A percentile compares a stretch with the other conserved stretches of the same genome.
phyloP scores from a whole-genome alignment of 2,329 filamentous ascomycete species.

The Paraphoma sp. region DNA sequence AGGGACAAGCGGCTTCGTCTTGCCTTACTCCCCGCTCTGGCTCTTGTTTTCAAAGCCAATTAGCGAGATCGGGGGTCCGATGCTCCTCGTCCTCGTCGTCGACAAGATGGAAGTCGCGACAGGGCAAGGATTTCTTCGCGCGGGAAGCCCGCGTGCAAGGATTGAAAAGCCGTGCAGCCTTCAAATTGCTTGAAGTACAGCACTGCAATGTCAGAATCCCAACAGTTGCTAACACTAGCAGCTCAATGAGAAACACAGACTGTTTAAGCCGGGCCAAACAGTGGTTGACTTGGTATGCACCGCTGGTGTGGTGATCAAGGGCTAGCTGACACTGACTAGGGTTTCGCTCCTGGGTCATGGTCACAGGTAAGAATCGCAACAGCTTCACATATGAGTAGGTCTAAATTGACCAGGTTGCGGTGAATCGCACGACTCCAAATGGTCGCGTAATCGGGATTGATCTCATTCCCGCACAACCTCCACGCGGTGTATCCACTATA shows the following conservation, averaged over 20 bases:
- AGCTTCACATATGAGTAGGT: not conserved
- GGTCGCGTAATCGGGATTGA: conserved; percentile 91
- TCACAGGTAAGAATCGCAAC: conserved; percentile 55
- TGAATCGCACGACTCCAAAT: conserved; percentile 75
- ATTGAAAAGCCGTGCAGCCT: conserved; percentile 89
- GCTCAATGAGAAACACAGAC: conserved; percentile 81
- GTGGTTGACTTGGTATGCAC: conserved; percentile 80
- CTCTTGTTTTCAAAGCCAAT: conserved; percentile 8
- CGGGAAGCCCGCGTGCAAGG: conserved; percentile 78
- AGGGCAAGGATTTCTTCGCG: conserved; percentile 74
- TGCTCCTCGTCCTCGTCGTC: conserved; percentile 62
- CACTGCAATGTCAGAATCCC: not conserved
- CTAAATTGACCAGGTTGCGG: conserved; percentile 69
- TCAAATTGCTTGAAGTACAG: conserved; percentile 83
- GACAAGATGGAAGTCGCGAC: conserved; percentile 82
- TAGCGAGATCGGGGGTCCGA: conserved; percentile 11
- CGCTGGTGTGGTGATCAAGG: not conserved
- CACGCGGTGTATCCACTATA: conserved; percentile 88
- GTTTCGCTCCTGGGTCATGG: conserved; percentile 75
- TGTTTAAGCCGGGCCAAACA: conserved; percentile 82
- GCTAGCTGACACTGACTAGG: conserved; percentile 54
- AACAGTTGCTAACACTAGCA: conserved; percentile 46
- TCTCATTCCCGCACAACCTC: conserved; percentile 89
- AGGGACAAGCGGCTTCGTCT: conserved; percentile 1
- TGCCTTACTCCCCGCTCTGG: conserved; percentile 24